phyloP scores from a whole-genome alignment of 139 green algal genomes.

The Coccomyxa sp. region DNA sequence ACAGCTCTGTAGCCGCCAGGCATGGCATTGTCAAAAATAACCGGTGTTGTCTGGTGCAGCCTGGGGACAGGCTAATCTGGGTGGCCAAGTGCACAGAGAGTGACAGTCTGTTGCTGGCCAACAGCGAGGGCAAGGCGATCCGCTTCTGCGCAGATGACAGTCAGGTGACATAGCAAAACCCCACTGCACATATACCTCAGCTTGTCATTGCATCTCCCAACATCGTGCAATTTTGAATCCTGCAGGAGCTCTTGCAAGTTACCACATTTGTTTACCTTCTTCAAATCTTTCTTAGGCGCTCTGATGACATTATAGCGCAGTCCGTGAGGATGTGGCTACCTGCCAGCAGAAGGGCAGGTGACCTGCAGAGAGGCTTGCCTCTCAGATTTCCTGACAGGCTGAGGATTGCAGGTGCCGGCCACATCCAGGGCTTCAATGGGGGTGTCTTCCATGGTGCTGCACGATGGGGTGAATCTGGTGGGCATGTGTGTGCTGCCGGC shows the following conservation, averaged over 20 bases:
- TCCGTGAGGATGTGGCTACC: not conserved
- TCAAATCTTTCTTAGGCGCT: not conserved
- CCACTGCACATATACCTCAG: not conserved
- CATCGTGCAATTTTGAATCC: not conserved
- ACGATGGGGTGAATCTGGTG: conserved; percentile 26
- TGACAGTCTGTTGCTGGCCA: conserved; percentile 46
- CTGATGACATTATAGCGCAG: not conserved
- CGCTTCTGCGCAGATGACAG: conserved; percentile 25
- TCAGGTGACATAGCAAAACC: conserved; percentile 1
- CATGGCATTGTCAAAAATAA: not conserved
- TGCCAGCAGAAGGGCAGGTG: not conserved
- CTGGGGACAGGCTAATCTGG: conserved; percentile 45
- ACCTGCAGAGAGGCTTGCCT: not conserved
- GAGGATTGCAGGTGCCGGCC: not conserved
- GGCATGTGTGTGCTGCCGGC: conserved; percentile 49
- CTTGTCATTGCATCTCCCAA: not conserved
- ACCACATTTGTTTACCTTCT: not conserved
- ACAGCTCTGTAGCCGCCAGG: not conserved
- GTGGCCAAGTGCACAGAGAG: conserved; percentile 34
- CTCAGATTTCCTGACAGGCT: not conserved
- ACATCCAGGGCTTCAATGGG: not conserved
- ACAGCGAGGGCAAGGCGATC: conserved; percentile 35
- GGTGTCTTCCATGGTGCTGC: conserved; percentile 38
- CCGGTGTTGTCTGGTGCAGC: conserved; percentile 7
- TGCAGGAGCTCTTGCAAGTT: not conserved